Conservation (phyloP, 306 rosid genomes). For the Ceratonia siliqua region DNA sequence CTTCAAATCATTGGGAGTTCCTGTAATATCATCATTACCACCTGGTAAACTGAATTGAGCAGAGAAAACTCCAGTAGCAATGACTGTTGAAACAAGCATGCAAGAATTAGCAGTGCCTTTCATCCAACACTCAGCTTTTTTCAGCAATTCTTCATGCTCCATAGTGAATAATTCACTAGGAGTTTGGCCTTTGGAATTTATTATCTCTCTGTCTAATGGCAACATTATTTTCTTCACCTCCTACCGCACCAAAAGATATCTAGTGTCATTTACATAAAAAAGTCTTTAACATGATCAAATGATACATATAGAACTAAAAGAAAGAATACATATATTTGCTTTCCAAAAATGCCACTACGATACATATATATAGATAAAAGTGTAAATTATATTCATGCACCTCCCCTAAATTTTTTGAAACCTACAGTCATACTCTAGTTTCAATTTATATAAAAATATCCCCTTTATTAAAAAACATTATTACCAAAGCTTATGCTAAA, state of each 20-base stretch:
- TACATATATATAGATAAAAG: too few species aligned
- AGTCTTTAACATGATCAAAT: not conserved
- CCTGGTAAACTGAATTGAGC: slow-evolving; percentile 49
- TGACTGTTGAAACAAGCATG: slow-evolving; percentile 47
- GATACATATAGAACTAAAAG: too few species aligned
- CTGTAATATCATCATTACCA: slow-evolving; percentile 21
- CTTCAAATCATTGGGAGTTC: slow-evolving; percentile 28
- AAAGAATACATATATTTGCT: too few species aligned
- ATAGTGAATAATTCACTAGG: slow-evolving; percentile 37
- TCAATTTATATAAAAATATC: too few species aligned
- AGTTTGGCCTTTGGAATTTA: slow-evolving; percentile 24
- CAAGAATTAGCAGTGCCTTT: slow-evolving; percentile 39
- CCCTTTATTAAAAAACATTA: too few species aligned
- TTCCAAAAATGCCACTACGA: too few species aligned
- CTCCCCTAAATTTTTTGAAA: too few species aligned
- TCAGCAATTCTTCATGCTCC: slow-evolving; percentile 34
- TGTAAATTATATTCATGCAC: too few species aligned
- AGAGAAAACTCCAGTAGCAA: slow-evolving; percentile 42
- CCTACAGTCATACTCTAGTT: too few species aligned
- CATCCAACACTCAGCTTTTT: slow-evolving; percentile 52
- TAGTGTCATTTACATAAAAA: not conserved
- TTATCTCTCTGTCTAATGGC: slow-evolving; percentile 23
- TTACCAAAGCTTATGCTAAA: too few species aligned
- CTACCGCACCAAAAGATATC: slow-evolving; percentile 2
- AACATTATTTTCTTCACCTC: slow-evolving; percentile 50